Evolutionary conservation across 2,329 filamentous ascomycete genomes (phyloP).

Genomic region (Alternaria arborescens): DNA sequence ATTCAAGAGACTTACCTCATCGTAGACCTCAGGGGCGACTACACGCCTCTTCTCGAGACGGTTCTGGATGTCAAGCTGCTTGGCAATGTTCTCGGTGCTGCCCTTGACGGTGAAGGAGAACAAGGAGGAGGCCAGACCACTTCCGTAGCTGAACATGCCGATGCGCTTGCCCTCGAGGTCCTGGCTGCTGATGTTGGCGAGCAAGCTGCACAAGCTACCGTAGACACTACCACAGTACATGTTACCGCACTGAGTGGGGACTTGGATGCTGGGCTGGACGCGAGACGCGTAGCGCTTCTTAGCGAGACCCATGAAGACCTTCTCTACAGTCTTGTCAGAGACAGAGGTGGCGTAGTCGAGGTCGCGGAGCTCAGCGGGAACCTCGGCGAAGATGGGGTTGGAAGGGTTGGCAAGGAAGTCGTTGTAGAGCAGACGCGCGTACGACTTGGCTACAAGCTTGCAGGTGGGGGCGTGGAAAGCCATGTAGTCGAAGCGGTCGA

Average conservation of each 20-base stretch:
- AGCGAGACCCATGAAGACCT: constrained; percentile 61
- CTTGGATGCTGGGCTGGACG: constrained; percentile 60
- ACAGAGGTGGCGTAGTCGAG: constrained; percentile 58
- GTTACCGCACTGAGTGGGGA: constrained; percentile 64
- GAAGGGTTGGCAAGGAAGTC: constrained; percentile 59
- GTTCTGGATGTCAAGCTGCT: constrained; percentile 58
- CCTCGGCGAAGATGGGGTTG: constrained; percentile 60
- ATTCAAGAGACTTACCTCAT: constrained; percentile 48
- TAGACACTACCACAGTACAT: constrained; percentile 65
- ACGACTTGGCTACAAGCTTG: constrained; percentile 64
- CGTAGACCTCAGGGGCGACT: constrained; percentile 60
- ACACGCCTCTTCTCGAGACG: constrained; percentile 56
- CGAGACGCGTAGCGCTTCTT: constrained; percentile 62
- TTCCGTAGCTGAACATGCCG: constrained; percentile 63
- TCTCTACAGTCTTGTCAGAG: constrained; percentile 62
- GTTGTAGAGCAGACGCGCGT: constrained; percentile 62
- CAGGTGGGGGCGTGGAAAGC: constrained; percentile 64
- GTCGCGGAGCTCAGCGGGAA: constrained; percentile 58
- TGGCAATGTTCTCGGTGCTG: constrained; percentile 56
- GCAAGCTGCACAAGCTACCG: constrained; percentile 58
- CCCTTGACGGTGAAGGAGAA: constrained; percentile 60
- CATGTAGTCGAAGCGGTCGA: constrained; percentile 65
- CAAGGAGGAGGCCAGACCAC: constrained; percentile 60
- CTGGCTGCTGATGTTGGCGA: constrained; percentile 57
- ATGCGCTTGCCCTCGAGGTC: constrained; percentile 61